A percentile compares a stretch with the other conserved stretches of the same genome.
These are phyloP conservation scores for Tylopilus vinaceipallidus DNA, from an alignment of 768 basidiomycete genomes.

Conservation along the genomic window DNA sequence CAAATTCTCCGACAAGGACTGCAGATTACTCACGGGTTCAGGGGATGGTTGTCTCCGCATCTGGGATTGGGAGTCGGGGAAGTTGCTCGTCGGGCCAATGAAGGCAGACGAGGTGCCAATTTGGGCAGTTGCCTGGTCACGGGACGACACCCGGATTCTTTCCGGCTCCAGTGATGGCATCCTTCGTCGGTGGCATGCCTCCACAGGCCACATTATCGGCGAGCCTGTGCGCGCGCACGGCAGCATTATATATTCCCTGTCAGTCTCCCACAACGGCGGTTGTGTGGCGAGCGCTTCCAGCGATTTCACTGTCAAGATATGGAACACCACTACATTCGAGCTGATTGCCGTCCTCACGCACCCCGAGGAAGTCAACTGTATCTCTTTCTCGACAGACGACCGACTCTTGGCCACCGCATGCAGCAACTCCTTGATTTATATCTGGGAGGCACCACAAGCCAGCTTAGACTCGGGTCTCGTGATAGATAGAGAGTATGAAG, in stretches of 20 bases:
- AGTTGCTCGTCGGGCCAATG: slow-evolving; percentile 27
- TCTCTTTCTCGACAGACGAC: slow-evolving; percentile 31
- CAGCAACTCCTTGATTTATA: slow-evolving; percentile 27
- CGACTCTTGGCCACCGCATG: slow-evolving; percentile 32
- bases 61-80: slow-evolving; percentile 28
- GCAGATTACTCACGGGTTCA: slow-evolving; percentile 30
- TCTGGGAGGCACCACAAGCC: slow-evolving; percentile 31
- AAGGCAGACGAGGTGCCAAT: slow-evolving; percentile 20
- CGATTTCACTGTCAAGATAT: slow-evolving; percentile 29
- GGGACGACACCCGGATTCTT: slow-evolving; percentile 26
- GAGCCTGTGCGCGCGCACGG: slow-evolving; percentile 23
- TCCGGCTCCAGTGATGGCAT: slow-evolving; percentile 24
- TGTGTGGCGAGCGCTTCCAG: slow-evolving; percentile 30
- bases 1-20: slow-evolving; percentile 26
- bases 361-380: slow-evolving; percentile 27
- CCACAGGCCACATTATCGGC: slow-evolving; percentile 21
- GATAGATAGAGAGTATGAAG: slow-evolving; percentile 23
- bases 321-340: slow-evolving; percentile 27
- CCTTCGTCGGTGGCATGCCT: slow-evolving; percentile 25
- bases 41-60: slow-evolving; percentile 28
- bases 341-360: slow-evolving; percentile 23
- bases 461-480: slow-evolving; percentile 30
- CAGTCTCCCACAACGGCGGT: slow-evolving; percentile 27
- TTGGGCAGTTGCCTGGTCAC: slow-evolving; percentile 33
- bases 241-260: slow-evolving; percentile 28